These are phyloP conservation scores for Trichoderma brevicompactum DNA, from an alignment of 2,329 filamentous ascomycete species.

Conservation along the genomic window DNA sequence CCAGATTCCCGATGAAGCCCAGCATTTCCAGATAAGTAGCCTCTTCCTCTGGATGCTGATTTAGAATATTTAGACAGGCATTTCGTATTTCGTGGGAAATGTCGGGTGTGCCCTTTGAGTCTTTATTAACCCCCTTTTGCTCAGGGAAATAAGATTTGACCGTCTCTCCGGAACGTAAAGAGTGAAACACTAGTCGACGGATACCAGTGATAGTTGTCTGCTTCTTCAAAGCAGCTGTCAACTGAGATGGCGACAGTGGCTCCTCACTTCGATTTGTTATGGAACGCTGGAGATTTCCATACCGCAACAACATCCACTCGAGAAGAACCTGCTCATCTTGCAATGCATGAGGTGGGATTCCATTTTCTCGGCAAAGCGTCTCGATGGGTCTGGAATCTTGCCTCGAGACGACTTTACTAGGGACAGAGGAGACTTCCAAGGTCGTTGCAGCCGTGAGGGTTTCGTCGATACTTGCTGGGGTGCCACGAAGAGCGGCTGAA, in stretches of 20 bases:
- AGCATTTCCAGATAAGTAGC: conserved; percentile 36
- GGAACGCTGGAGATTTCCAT: conserved; percentile 29
- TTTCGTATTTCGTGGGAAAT: conserved; percentile 35
- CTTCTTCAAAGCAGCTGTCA: conserved; percentile 33
- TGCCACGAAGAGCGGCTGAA: conserved; percentile 44
- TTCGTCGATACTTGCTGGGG: conserved; percentile 17
- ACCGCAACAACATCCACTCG: conserved; percentile 44
- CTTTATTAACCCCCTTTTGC: background rate
- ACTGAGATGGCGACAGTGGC: conserved; percentile 27
- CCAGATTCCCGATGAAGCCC: conserved; percentile 49
- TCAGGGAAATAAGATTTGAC: conserved; percentile 31
- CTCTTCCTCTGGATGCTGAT: conserved; percentile 14
- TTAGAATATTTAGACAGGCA: conserved; percentile 34
- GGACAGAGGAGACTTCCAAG: background rate
- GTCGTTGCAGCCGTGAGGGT: background rate
- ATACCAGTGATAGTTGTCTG: conserved; percentile 38
- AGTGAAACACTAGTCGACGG: conserved; percentile 41
- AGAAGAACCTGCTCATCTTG: conserved; percentile 41
- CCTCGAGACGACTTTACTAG: background rate
- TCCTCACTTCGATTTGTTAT: conserved; percentile 16
- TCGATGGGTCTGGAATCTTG: conserved; percentile 31
- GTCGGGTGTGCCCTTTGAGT: conserved; percentile 6
- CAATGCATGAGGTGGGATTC: conserved; percentile 38
- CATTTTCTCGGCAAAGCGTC: conserved; percentile 37
- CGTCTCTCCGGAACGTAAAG: conserved; percentile 35